phyloP scores from a whole-genome alignment of 2,329 filamentous ascomycete species.

The Tolypocladium nubicola region DNA sequence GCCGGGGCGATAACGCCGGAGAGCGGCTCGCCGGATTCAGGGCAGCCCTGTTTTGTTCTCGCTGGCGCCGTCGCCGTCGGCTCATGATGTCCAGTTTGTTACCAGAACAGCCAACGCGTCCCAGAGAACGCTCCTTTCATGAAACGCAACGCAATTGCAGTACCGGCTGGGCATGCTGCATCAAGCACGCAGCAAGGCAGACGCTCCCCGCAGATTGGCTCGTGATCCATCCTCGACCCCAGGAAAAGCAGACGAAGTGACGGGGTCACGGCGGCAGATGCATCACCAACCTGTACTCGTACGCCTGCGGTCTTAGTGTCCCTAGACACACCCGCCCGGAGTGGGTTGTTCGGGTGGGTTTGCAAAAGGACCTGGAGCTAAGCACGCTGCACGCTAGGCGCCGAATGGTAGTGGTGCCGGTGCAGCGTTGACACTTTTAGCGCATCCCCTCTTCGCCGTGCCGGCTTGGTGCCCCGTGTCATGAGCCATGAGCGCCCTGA shows the following conservation, averaged over 20 bases:
- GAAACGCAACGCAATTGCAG: neutral
- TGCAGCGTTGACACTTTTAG: conserved; percentile 1
- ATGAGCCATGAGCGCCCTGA: neutral
- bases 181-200: conserved; percentile 1
- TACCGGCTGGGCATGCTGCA: neutral
- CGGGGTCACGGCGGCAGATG: conserved; percentile 1
- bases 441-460: neutral
- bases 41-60: neutral
- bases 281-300: neutral
- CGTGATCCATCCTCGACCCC: neutral
- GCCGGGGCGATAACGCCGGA: neutral
- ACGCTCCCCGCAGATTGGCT: neutral
- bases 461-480: neutral
- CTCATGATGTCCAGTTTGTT: neutral
- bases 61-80: neutral
- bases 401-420: conserved; percentile 9
- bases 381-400: conserved; percentile 8
- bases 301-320: neutral
- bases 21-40: neutral
- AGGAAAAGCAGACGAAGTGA: neutral
- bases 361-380: conserved; percentile 13
- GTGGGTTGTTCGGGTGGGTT: conserved; percentile 10
- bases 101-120: neutral
- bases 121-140: neutral
- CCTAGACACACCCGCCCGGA: conserved; percentile 2